These are phyloP conservation scores for Halophytophthora batemanensis DNA, from an alignment of 352 stramenopile genomes.

Conservation along the genomic window DNA sequence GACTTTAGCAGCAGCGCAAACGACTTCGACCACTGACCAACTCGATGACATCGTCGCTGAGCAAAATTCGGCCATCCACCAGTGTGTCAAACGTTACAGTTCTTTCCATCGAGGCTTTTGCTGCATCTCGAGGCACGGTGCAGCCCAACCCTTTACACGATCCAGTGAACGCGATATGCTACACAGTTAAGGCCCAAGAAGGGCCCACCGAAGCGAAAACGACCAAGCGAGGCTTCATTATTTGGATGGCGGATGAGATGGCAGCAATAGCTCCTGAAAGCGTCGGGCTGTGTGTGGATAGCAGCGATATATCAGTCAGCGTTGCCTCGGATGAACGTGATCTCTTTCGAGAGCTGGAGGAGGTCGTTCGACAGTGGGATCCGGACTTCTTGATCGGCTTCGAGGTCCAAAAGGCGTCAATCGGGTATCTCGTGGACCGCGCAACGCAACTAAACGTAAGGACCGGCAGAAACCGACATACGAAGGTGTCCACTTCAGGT, in stretches of 20 bases:
- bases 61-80: slow-evolving; percentile 17
- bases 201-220: slow-evolving; percentile 46
- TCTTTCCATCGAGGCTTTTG: slow-evolving; percentile 77
- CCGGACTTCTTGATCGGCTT: slow-evolving; percentile 90
- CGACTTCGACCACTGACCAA: slow-evolving; percentile 14
- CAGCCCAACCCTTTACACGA: slow-evolving; percentile 73
- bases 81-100: slow-evolving; percentile 73
- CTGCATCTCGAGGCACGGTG: slow-evolving; percentile 46
- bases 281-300: slow-evolving; percentile 36
- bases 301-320: slow-evolving; percentile 27
- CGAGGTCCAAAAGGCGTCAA: slow-evolving; percentile 80
- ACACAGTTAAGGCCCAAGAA: slow-evolving; percentile 72
- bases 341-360: slow-evolving; percentile 51
- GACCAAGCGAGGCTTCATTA: slow-evolving; percentile 49
- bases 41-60: slow-evolving; percentile 16
- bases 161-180: slow-evolving; percentile 59
- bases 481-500: background rate
- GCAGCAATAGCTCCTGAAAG: slow-evolving; percentile 10
- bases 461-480: slow-evolving; percentile 15
- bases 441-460: slow-evolving; percentile 55
- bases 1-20: slow-evolving; percentile 18
- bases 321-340: slow-evolving; percentile 46
- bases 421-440: slow-evolving; percentile 77
- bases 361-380: slow-evolving; percentile 67
- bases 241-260: slow-evolving; percentile 26